Conservation (phyloP, 495 filamentous ascomycete species). For the Penicillium odoratum region DNA sequence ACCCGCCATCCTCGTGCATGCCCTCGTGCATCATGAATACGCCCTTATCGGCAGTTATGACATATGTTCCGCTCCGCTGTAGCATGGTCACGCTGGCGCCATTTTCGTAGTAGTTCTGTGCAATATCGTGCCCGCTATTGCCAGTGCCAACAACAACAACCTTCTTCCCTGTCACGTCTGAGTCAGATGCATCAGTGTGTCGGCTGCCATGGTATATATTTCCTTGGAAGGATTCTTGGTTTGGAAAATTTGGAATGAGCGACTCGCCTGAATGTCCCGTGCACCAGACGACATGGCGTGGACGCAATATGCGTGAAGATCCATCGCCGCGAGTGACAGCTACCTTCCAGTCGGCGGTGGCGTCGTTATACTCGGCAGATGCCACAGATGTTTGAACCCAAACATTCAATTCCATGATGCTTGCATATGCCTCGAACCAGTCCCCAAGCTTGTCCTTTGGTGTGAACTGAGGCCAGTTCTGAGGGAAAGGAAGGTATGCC, state of each 20-base stretch:
- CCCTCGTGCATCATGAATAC: constrained; percentile 56
- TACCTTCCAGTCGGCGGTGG: constrained; percentile 58
- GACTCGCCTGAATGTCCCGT: constrained; percentile 54
- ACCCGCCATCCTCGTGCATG: constrained; percentile 62
- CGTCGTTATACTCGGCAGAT: constrained; percentile 53
- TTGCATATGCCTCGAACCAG: constrained; percentile 75
- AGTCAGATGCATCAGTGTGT: constrained; percentile 38
- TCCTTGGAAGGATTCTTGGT: constrained; percentile 49
- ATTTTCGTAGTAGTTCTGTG: constrained; percentile 77
- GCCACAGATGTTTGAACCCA: constrained; percentile 61
- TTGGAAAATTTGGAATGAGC: constrained; percentile 45
- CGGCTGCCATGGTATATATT: constrained; percentile 46
- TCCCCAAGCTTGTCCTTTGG: constrained; percentile 80
- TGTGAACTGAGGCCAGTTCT: constrained; percentile 66
- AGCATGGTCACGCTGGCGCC: constrained; percentile 75
- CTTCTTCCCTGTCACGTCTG: constrained; percentile 56
- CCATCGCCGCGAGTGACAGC: constrained; percentile 50
- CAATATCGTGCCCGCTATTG: constrained; percentile 83
- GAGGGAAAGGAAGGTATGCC: constrained; percentile 70
- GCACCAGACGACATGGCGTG: constrained; percentile 49
- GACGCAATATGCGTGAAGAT: constrained; percentile 40
- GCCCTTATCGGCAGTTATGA: constrained; percentile 63
- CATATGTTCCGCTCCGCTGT: constrained; percentile 73
- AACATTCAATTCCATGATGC: constrained; percentile 70
- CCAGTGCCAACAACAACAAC: constrained; percentile 80